Percentiles rank a stretch among this genome's conserved stretches.
Conservation (phyloP, 1,284 basidiomycete species). For the Termitomyces sp. region DNA sequence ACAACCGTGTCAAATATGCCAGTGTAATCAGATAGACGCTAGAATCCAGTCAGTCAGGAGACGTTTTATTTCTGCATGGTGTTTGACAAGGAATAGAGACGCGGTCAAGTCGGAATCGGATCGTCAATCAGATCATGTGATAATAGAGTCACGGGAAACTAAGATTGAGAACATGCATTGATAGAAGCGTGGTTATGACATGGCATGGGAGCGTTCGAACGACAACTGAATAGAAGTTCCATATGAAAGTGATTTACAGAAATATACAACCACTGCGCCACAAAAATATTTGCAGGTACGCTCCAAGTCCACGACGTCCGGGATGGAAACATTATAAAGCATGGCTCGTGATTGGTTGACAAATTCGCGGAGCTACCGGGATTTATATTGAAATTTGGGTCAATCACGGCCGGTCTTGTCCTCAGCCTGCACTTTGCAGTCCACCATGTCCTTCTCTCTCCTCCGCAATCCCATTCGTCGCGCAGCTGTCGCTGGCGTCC, state of each 20-base stretch:
- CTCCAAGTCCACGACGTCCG: background rate
- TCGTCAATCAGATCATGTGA: background rate
- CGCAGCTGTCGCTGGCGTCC: conserved; percentile 32
- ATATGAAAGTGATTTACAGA: background rate
- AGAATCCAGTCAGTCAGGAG: no score
- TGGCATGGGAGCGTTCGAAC: conserved; percentile 1
- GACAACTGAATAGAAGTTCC: background rate
- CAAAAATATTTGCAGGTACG: background rate
- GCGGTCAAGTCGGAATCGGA: no score
- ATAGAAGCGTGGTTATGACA: conserved; percentile 3
- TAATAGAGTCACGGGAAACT: background rate
- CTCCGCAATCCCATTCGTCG: conserved; percentile 45
- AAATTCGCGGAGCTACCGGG: conserved; percentile 7
- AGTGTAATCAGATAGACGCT: no score
- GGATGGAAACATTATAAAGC: conserved; percentile 12
- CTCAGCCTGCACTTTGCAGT: background rate
- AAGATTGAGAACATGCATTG: background rate
- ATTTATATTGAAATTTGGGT: conserved; percentile 9
- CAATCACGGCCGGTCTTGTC: background rate
- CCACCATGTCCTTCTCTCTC: conserved; percentile 44
- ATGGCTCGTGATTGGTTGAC: conserved; percentile 19
- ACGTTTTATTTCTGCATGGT: no score
- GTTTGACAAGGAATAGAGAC: no score
- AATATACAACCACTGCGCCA: conserved; percentile 5
- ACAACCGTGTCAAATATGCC: no score